Evolutionary conservation across 768 basidiomycete genomes (phyloP).

Genomic region (Calocybe cyanea): DNA sequence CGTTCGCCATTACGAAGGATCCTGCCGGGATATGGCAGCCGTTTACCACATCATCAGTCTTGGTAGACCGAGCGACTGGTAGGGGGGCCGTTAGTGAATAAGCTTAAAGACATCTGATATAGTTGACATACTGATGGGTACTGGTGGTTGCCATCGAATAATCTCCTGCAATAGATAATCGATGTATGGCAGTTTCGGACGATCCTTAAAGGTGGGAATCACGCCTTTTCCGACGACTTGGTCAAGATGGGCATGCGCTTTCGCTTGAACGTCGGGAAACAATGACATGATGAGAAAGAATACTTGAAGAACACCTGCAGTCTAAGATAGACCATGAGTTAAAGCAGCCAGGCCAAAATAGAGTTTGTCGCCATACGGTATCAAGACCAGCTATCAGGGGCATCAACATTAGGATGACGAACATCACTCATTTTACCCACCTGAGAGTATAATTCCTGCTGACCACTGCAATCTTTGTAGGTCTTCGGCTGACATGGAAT

Average conservation of each 20-base stretch:
- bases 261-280: conserved; percentile 20
- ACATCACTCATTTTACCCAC: neutral
- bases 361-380: neutral
- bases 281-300: conserved; percentile 16
- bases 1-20: conserved; percentile 8
- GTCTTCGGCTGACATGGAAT: no score
- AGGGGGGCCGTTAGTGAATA: neutral
- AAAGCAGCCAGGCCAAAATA: neutral
- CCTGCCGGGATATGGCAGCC: conserved; percentile 4
- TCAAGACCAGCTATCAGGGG: neutral
- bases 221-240: conserved; percentile 10
- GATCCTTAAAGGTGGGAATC: conserved; percentile 15
- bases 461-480: conserved; percentile 1
- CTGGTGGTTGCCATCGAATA: conserved; percentile 15
- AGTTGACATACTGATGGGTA: conserved; percentile 6
- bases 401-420: neutral
- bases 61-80: neutral
- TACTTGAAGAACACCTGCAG: neutral
- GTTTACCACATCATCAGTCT: conserved; percentile 4
- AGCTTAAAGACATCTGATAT: neutral
- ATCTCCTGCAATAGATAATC: conserved; percentile 15
- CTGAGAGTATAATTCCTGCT: neutral
- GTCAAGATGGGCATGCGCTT: conserved; percentile 13
- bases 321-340: neutral
- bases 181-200: conserved; percentile 14